These are phyloP conservation scores for Hanseniaspora pseudoguilliermondii DNA, from an alignment of 805 yeast genomes.

Conservation along the genomic window DNA sequence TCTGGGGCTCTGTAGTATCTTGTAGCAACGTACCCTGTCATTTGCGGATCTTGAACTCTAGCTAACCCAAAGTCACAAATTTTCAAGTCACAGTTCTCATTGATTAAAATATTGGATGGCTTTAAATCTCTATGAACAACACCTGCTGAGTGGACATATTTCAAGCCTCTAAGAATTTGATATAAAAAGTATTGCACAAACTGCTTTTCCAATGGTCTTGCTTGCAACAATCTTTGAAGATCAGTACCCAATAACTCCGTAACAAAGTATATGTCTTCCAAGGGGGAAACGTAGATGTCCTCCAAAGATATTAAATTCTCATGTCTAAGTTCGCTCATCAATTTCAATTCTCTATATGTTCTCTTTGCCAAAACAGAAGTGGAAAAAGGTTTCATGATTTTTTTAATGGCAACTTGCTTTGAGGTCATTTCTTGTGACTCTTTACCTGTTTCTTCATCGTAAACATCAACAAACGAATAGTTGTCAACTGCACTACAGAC, in stretches of 20 bases:
- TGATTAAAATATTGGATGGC: conserved; percentile 72
- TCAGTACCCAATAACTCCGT: conserved; percentile 97
- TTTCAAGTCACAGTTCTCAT: conserved; percentile 82
- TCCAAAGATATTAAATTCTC: conserved; percentile 87
- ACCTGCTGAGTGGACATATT: conserved; percentile 84
- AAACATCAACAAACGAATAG: conserved; percentile 2
- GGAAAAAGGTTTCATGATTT: conserved; percentile 93
- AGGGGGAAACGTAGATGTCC: conserved; percentile 85
- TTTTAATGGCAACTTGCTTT: conserved; percentile 92
- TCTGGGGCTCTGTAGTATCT: conserved; percentile 96
- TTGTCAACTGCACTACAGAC: conserved; percentile 94
- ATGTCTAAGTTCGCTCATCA: conserved; percentile 84
- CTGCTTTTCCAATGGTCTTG: conserved; percentile 89
- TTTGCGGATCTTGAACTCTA: conserved; percentile 93
- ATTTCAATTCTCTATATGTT: conserved; percentile 88
- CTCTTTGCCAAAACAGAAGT: conserved; percentile 92
- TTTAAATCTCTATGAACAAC: conserved; percentile 82
- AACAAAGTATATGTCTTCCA: conserved; percentile 91
- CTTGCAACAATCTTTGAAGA: conserved; percentile 75
- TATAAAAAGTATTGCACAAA: conserved; percentile 93
- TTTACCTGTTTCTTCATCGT: conserved; percentile 5
- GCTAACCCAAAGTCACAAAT: conserved; percentile 93
- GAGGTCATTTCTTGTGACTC: conserved; percentile 42
- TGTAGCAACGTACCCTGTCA: conserved; percentile 96
- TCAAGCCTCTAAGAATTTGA: conserved; percentile 81